Evolutionary conservation across 805 yeast species (phyloP), one percentile per base, ranked within the genome.

Genomic region (Teunomyces pallodes): DNA sequence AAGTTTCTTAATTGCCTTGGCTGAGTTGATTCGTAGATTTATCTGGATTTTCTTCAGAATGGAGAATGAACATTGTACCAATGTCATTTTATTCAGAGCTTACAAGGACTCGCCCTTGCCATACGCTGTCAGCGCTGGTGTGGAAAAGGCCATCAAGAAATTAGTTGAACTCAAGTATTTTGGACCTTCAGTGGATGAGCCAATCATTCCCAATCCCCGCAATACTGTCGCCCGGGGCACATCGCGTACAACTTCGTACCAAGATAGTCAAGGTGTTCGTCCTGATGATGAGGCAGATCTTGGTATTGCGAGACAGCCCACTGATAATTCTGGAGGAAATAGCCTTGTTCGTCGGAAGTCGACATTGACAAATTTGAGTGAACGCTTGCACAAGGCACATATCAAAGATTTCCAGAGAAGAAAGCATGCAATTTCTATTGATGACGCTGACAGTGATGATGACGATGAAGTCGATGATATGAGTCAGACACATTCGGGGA

Each of bases 11-110:
- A 81, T 94, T 43, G 96, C 96, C 0, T 54, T 87, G 27, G 89
- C 94, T 0, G 99, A 94, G 65, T 67, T 90, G 3, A 30, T 87
- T 2, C 78, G 99, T 62, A 76, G 99, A 61, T 86, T 89, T 56
- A 70, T 92, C 10, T 94, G 99, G 99, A 76, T 90, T 6, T 80
- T 87, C 43, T 86, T 94, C 72, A 83, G 99, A 70, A 86, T 94
- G 79, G 99, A 94, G 58, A 94, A 94, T 66, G 98, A 94, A 66
- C 99, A 94, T 65, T 85, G 91, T 42, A 84, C 97, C 0, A 92
- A 92, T 62, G 96, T 90, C 9, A 83, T 82, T 47, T 69, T 90
- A 39, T 87, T 84, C 66, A 78, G 96, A 54, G 98, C 97, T 0
- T 84, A 95, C 8, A 81, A 95, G 49, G 97, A 92, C 51, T 72